A percentile compares a stretch with the other conserved stretches of the same genome.
These are phyloP conservation scores for Auricularia sp. DNA, from an alignment of 768 basidiomycete species.

Conservation along the genomic window DNA sequence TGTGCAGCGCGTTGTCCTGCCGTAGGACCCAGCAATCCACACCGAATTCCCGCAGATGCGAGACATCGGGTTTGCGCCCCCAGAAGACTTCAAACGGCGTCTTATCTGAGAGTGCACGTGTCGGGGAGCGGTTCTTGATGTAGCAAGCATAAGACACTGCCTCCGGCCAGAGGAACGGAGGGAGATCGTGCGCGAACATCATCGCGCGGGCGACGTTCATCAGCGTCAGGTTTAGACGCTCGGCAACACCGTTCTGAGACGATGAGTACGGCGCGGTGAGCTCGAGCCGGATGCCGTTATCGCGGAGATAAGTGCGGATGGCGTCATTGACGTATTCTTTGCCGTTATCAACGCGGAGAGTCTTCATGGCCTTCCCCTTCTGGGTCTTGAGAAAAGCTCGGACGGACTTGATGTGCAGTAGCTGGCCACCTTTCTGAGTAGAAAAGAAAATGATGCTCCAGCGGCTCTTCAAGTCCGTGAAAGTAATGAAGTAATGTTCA, in stretches of 20 bases:
- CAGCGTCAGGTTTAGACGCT: neutral
- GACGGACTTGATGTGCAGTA: neutral
- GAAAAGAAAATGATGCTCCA: conserved; percentile 6
- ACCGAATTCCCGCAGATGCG: conserved; percentile 16
- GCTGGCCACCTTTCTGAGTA: conserved; percentile 4
- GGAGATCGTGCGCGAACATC: conserved; percentile 3
- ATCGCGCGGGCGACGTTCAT: neutral
- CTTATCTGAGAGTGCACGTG: neutral
- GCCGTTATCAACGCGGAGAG: conserved; percentile 16
- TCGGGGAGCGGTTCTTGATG: conserved; percentile 3
- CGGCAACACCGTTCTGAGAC: conserved; percentile 23
- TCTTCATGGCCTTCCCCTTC: conserved; percentile 4
- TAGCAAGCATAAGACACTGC: conserved; percentile 1
- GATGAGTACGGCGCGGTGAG: conserved; percentile 27
- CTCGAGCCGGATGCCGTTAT: conserved; percentile 10
- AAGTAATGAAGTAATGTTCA: conserved; percentile 4
- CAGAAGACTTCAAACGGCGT: conserved; percentile 18
- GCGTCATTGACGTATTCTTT: conserved; percentile 14
- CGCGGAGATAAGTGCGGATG: conserved; percentile 12
- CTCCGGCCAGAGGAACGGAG: neutral
- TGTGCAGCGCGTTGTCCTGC: neutral
- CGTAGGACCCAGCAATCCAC: conserved; percentile 9
- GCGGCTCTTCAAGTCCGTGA: conserved; percentile 8
- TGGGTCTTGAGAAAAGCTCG: conserved; percentile 6
- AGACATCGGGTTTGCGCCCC: conserved; percentile 16